Conservation (phyloP, 768 basidiomycete species). For the Podaxis rugospora region DNA sequence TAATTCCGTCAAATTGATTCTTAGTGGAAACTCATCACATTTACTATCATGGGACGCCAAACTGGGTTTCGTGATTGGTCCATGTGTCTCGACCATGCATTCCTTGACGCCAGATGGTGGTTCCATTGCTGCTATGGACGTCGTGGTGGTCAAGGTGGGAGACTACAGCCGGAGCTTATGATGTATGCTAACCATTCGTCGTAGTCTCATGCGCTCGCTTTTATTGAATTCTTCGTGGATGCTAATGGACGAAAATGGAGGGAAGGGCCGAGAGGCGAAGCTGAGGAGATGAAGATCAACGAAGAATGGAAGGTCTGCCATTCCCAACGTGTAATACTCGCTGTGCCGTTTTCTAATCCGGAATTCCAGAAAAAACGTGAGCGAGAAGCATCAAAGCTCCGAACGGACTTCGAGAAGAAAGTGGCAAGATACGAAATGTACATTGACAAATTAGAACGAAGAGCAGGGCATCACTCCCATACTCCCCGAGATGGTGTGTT, state of each 20-base stretch:
- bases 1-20: slow-evolving; percentile 53
- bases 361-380: slow-evolving; percentile 50
- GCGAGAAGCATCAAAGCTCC: slow-evolving; percentile 52
- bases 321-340: not conserved
- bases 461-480: slow-evolving; percentile 43
- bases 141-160: slow-evolving; percentile 63
- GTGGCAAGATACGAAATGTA: slow-evolving; percentile 50
- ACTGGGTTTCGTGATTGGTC: slow-evolving; percentile 69
- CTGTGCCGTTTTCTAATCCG: not conserved
- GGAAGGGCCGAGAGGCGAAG: slow-evolving; percentile 64
- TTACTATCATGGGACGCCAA: slow-evolving; percentile 86
- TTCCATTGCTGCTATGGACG: slow-evolving; percentile 63
- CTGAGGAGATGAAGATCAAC: slow-evolving; percentile 57
- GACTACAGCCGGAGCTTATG: not conserved
- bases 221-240: slow-evolving; percentile 59
- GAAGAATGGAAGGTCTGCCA: slow-evolving; percentile 68
- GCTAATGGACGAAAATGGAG: slow-evolving; percentile 42
- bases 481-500: slow-evolving; percentile 36
- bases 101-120: slow-evolving; percentile 85
- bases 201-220: slow-evolving; percentile 73
- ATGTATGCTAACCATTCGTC: not conserved
- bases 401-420: slow-evolving; percentile 53
- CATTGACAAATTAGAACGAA: slow-evolving; percentile 59
- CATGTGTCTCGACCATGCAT: slow-evolving; percentile 71
- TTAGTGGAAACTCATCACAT: slow-evolving; percentile 84